phyloP scores from a whole-genome alignment of 225 moss, liverwort and hornwort species.

The Antitrichia curtipendula region DNA sequence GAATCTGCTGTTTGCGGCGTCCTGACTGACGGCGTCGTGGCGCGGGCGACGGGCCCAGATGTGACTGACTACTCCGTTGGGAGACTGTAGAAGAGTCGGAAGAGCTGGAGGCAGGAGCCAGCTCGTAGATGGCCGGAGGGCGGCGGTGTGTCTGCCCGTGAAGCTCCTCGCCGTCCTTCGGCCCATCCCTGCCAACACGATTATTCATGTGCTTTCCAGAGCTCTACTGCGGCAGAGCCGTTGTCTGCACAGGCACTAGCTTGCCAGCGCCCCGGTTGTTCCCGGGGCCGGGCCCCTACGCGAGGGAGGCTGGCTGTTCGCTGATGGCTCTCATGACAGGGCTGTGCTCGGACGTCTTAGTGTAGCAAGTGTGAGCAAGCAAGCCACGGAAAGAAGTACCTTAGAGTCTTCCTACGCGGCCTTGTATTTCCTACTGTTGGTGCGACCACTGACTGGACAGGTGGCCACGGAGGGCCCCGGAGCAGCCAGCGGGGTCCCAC shows the following conservation, averaged over 20 bases:
- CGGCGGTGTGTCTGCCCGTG: not conserved
- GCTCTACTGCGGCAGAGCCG: constrained; percentile 21
- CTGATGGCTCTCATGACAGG: not conserved
- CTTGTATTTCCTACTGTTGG: constrained; percentile 5
- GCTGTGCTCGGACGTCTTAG: not conserved
- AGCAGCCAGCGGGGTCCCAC: not conserved
- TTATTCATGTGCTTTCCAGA: constrained; percentile 44
- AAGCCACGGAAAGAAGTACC: not conserved
- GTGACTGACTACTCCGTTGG: not conserved
- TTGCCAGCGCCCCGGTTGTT: not conserved
- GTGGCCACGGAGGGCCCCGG: not conserved
- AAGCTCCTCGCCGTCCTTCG: not conserved
- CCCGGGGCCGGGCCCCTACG: not conserved
- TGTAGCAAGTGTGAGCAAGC: not conserved
- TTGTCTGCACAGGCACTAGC: not conserved
- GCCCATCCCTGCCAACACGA: constrained; percentile 12
- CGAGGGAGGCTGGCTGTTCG: not conserved
- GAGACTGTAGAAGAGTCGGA: not conserved
- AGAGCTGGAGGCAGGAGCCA: constrained; percentile 44
- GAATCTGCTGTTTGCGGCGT: not conserved
- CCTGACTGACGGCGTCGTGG: not conserved
- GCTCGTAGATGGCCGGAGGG: constrained; percentile 6
- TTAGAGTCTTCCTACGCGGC: not conserved
- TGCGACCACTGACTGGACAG: not conserved
- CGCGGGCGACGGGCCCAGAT: not conserved